Evolutionary conservation across 2,329 filamentous ascomycete genomes (phyloP), one percentile per base, ranked within the genome.

Genomic region (Paecilomyces sp.): DNA sequence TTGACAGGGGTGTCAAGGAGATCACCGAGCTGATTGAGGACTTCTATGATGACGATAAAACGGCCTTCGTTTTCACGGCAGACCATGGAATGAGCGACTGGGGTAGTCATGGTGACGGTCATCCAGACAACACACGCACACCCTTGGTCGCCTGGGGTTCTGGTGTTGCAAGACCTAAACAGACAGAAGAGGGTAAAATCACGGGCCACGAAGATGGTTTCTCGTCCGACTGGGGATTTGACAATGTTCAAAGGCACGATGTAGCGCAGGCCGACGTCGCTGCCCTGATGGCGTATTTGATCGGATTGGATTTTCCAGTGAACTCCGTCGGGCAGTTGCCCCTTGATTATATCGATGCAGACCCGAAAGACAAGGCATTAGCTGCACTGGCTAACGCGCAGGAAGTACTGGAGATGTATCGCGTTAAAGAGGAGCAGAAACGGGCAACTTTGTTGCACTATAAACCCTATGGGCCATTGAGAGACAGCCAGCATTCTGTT

Each of bases 31-130:
- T 96, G 58, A 87, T 97, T 56, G 86, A 96, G 36, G 84, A 88
- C 12, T 99, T 97, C 72, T 99, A 97, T 68, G 82, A 78, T 4
- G 88, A 92, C 66, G 85, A 86, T 64, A 88, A 94, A 74, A 97
- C 94, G 0, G 91, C 95, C 0, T 99, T 93, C 72, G 85, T 99
- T 15, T 99, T 99, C 72, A 99, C 95, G 1, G 94, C 94, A 7
- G 94, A 99, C 70, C 94, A 99, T 74, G 94, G 94, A 18, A 99
- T 99, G 94, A 97, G 91, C 70, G 94, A 99, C 75, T 97, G 90
- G 88, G 94, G 95, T n/a, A 97, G 92, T 67, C 95, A 99, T 73
- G 95, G 95, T 41, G 94, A 99, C 73, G 94, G 94, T 7, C 92
- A 99, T 75, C 94, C 94, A 0, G 90, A 99, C 74, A 99, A 97